phyloP scores from a whole-genome alignment of 495 filamentous ascomycete genomes.

The Talaromyces trachyspermus region DNA sequence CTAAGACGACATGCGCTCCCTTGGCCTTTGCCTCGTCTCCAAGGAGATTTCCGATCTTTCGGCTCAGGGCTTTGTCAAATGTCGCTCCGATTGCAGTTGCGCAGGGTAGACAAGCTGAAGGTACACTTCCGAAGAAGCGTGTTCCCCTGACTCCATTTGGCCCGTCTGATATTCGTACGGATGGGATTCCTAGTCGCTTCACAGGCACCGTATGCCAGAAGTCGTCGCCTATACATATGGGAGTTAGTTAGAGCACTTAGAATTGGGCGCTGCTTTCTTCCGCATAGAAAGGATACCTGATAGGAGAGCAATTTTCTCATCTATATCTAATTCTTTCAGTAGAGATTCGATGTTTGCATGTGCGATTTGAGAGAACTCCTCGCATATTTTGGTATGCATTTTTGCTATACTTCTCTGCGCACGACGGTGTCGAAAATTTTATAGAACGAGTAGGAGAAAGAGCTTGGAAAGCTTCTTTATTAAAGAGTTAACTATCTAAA shows the following conservation, averaged over 20 bases:
- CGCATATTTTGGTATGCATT: neutral
- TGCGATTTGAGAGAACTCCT: neutral
- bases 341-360: neutral
- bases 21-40: slow-evolving; percentile 66
- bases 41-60: slow-evolving; percentile 53
- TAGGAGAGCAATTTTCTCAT: slow-evolving; percentile 56
- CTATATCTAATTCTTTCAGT: slow-evolving; percentile 43
- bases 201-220: slow-evolving; percentile 72
- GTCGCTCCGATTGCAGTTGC: slow-evolving; percentile 64
- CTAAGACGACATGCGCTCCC: slow-evolving; percentile 62
- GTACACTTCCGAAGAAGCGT: slow-evolving; percentile 61
- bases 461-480: too few relatives aligned
- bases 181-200: slow-evolving; percentile 59
- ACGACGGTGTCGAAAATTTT: neutral
- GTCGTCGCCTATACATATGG: slow-evolving; percentile 46
- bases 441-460: neutral
- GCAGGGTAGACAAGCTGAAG: slow-evolving; percentile 62
- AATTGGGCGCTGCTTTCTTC: too few relatives aligned
- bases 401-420: too few relatives aligned
- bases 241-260: too few relatives aligned
- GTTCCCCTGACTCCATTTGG: slow-evolving; percentile 70
- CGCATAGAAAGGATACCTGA: slow-evolving; percentile 40
- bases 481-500: too few relatives aligned
- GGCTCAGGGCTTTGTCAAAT: slow-evolving; percentile 56
- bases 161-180: slow-evolving; percentile 62